Conservation (phyloP, 352 stramenopile species). For the Pythium brassicae region DNA sequence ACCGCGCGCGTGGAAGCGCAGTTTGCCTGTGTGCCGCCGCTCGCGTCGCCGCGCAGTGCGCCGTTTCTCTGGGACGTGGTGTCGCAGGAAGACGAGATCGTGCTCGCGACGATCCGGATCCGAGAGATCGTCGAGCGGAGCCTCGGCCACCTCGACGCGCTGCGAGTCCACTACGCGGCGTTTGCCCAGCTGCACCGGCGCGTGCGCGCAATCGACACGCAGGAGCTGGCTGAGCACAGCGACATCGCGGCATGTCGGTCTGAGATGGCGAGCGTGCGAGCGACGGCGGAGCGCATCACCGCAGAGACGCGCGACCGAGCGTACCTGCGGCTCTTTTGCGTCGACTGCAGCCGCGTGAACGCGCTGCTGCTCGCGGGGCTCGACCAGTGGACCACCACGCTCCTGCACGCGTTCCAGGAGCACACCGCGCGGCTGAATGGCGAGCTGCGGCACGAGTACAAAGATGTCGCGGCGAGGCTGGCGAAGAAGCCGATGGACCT, state of each 20-base stretch:
- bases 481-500: conserved; percentile 63
- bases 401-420: conserved; percentile 51
- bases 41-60: conserved; percentile 10
- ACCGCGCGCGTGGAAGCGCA: conserved; percentile 60
- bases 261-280: conserved; percentile 19
- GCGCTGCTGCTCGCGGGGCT: conserved; percentile 29
- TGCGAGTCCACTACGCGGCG: conserved; percentile 37
- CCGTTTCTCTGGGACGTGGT: conserved; percentile 68
- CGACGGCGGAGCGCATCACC: conserved; percentile 13
- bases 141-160: conserved; percentile 24
- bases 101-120: conserved; percentile 49
- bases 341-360: conserved; percentile 54
- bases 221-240: conserved; percentile 9
- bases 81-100: conserved; percentile 59
- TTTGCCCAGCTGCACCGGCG: conserved; percentile 31
- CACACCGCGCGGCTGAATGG: conserved; percentile 39
- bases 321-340: conserved; percentile 30
- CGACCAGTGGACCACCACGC: conserved; percentile 28
- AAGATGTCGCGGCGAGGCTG: conserved; percentile 58
- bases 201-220: conserved; percentile 17
- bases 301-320: conserved; percentile 7
- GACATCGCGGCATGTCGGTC: conserved; percentile 17
- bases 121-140: conserved; percentile 63
- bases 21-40: conserved; percentile 33
- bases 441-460: conserved; percentile 66